Percentiles rank a stretch among this genome's conserved stretches.
phyloP scores from a whole-genome alignment of 2,329 filamentous ascomycete genomes.

The Lachnellula hyalina region DNA sequence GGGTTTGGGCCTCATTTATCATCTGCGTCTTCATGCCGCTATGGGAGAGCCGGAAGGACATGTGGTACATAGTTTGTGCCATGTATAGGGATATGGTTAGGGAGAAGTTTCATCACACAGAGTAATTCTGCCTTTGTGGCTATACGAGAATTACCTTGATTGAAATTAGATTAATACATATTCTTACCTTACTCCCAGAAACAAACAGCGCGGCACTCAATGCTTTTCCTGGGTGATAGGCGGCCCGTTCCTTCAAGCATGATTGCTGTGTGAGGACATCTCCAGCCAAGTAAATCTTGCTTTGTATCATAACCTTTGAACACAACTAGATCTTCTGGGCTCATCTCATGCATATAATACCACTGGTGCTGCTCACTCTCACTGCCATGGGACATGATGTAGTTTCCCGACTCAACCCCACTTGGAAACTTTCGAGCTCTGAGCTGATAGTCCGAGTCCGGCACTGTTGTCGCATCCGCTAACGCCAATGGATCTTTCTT shows the following conservation, averaged over 20 bases:
- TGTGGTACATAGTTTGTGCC: conserved; percentile 3
- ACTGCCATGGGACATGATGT: conserved; percentile 1
- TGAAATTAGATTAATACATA: background rate
- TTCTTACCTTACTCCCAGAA: background rate
- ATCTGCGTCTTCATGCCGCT: conserved; percentile 6
- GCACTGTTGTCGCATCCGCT: conserved; percentile 1
- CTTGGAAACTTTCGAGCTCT: conserved; percentile 1
- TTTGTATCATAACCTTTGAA: conserved; percentile 5
- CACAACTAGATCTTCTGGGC: conserved; percentile 4
- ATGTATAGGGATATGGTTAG: background rate
- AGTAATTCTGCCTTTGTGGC: background rate
- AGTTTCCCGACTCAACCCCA: background rate
- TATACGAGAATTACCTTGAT: background rate
- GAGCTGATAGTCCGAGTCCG: conserved; percentile 1
- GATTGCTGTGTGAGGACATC: conserved; percentile 4
- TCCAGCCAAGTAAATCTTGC: conserved; percentile 1
- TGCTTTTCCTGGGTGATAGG: conserved; percentile 3
- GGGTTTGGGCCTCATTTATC: conserved; percentile 4
- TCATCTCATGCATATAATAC: conserved; percentile 6
- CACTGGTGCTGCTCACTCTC: conserved; percentile 1
- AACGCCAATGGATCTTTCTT: background rate
- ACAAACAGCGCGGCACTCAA: conserved; percentile 1
- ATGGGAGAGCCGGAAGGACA: conserved; percentile 4
- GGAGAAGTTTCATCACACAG: background rate
- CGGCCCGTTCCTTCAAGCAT: background rate